Evolutionary conservation across 208 protist species (phyloP).

Genomic region (Strigomonas galati): DNA sequence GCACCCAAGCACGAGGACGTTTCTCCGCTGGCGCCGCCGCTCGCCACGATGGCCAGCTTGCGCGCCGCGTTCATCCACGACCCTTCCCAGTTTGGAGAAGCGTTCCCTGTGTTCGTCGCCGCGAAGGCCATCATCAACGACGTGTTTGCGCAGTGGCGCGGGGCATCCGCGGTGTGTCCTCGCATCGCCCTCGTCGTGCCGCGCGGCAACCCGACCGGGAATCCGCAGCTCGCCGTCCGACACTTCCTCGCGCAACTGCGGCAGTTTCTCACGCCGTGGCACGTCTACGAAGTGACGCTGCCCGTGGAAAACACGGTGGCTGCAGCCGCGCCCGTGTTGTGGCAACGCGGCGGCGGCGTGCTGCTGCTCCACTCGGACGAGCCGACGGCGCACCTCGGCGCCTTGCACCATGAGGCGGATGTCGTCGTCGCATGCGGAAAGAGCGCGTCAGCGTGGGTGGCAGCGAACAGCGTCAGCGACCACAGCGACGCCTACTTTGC

Average conservation of each 20-base stretch:
- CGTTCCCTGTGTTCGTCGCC: slow-evolving; percentile 59
- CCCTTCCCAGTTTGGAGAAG: slow-evolving; percentile 38
- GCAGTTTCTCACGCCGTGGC: slow-evolving; percentile 51
- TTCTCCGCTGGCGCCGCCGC: background rate
- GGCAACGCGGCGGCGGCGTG: slow-evolving; percentile 55
- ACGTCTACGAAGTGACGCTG: slow-evolving; percentile 31
- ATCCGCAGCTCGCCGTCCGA: slow-evolving; percentile 18
- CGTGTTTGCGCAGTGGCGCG: slow-evolving; percentile 17
- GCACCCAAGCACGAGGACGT: background rate
- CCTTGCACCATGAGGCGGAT: slow-evolving; percentile 53
- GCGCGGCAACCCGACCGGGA: slow-evolving; percentile 34
- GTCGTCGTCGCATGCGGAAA: slow-evolving; percentile 65
- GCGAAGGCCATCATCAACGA: slow-evolving; percentile 48
- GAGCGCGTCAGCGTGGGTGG: slow-evolving; percentile 35
- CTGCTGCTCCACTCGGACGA: slow-evolving; percentile 60
- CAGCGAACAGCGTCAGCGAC: slow-evolving; percentile 23
- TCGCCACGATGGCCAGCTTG: slow-evolving; percentile 30
- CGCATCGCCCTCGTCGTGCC: slow-evolving; percentile 51
- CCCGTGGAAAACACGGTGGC: background rate
- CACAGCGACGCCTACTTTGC: slow-evolving; percentile 24
- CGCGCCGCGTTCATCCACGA: slow-evolving; percentile 39
- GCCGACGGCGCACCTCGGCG: slow-evolving; percentile 37
- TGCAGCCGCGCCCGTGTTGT: slow-evolving; percentile 21
- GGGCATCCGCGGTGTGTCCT: slow-evolving; percentile 13
- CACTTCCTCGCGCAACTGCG: slow-evolving; percentile 38